Conservation (phyloP, 192 early-diverging fungal species). For the Glomus cerebriforme region DNA sequence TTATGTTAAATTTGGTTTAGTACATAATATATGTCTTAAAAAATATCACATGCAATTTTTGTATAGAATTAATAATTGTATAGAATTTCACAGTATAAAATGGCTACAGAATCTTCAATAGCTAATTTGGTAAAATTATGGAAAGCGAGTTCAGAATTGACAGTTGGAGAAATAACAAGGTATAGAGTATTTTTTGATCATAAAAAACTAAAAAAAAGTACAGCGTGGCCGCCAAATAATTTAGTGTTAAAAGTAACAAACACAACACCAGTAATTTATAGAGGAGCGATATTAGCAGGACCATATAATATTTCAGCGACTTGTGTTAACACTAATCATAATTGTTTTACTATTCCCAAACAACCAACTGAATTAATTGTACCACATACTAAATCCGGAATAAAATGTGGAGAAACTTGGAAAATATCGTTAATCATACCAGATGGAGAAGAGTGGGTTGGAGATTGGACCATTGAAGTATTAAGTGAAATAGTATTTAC, state of each 20-base stretch:
- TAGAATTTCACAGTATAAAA: no score
- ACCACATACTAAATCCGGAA: background rate
- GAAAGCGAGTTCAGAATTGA: background rate
- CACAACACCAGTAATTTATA: background rate
- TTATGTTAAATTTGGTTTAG: no score
- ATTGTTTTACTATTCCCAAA: background rate
- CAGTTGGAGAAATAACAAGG: background rate
- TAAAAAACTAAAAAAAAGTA: background rate
- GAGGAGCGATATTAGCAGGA: background rate
- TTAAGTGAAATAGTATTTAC: conserved; percentile 5
- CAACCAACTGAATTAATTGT: background rate
- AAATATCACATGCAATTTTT: no score
- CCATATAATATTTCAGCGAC: conserved; percentile 23
- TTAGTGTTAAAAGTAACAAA: conserved; percentile 1
- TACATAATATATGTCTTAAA: no score
- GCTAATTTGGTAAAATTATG: background rate
- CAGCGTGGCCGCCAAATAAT: background rate
- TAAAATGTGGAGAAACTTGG: conserved; percentile 22
- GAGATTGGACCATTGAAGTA: conserved; percentile 23
- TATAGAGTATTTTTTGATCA: background rate
- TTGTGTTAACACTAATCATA: background rate
- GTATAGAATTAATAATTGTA: no score
- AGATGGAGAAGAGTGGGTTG: background rate
- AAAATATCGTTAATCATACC: background rate
- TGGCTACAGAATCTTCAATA: background rate